phyloP scores from a whole-genome alignment of 2,329 filamentous ascomycete genomes.

The Keithomyces neogunnii region DNA sequence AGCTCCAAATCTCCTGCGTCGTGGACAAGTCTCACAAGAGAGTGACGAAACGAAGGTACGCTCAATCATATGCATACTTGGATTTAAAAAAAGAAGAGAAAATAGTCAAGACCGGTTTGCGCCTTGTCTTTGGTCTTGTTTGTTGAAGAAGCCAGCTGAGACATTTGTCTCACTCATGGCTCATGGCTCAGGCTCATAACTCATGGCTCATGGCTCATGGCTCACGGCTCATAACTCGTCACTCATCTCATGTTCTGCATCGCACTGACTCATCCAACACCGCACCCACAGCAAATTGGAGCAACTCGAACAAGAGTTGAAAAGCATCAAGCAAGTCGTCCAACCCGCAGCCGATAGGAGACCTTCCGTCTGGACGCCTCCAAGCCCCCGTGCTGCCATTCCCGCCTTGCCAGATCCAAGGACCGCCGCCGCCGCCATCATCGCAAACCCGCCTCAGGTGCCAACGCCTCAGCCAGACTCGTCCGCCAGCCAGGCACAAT shows the following conservation, averaged over 20 bases:
- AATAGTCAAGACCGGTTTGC: too few relatives aligned
- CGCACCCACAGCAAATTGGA: conserved; percentile 39
- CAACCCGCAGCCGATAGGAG: conserved; percentile 16
- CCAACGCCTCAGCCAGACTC: conserved; percentile 19
- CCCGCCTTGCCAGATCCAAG: conserved; percentile 14
- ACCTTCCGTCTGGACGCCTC: conserved; percentile 16
- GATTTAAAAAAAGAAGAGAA: too few relatives aligned
- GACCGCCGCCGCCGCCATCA: conserved; percentile 7
- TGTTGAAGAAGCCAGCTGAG: not conserved
- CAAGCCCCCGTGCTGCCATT: conserved; percentile 19
- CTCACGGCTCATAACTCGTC: not conserved
- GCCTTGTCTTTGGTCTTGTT: too few relatives aligned
- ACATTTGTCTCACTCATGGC: not conserved
- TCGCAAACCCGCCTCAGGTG: conserved; percentile 7
- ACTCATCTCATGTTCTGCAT: not conserved
- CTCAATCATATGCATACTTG: too few relatives aligned
- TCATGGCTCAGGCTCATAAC: too few relatives aligned
- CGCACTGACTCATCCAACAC: not conserved
- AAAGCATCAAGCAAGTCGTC: conserved; percentile 45
- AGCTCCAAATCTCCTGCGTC: conserved; percentile 33
- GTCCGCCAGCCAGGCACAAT: conserved; percentile 6
- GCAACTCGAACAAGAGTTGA: conserved; percentile 45
- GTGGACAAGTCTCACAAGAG: conserved; percentile 40
- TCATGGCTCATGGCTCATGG: not conserved
- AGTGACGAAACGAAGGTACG: conserved; percentile 34